Evolutionary conservation across 176 grass and related monocot genomes (phyloP), one percentile per base, ranked within the genome.

Genomic region (Carex kokanica): DNA sequence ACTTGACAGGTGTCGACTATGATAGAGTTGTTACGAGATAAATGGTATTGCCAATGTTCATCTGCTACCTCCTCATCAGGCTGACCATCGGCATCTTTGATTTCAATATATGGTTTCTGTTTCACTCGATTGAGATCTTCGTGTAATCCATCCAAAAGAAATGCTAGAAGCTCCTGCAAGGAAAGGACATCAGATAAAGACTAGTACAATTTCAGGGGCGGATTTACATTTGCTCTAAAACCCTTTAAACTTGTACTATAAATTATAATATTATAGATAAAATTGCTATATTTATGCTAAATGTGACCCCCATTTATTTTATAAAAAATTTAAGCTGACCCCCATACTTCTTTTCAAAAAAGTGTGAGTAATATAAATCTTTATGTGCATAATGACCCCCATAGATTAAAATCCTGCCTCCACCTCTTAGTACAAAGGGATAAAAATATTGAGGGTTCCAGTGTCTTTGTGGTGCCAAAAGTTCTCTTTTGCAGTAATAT

Each of bases 1-100:
- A 99, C 93, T 90, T 99, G 96, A 83, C 96, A 99, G 56, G 92
- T 93, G 90, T 99, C 93, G 57, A 99, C 93, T 86, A 99, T 95
- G 69, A 99, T 91, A 17, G 96, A 99, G 84, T 95, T 90, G 90
- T 99, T 99, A 82, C 96, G 89, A 79, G 93, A 90, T 86, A 99
- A 89, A 95, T 99, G 96, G 87, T 99, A 95, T 75, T 85, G 87
- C 96, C 96, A 95, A 49, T 93, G 90, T 82, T 95, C 91, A 81
- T 99, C 93, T 65, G 93, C 93, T 0, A 99, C 93, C 75, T 99
- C 91, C 86, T 91, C 91, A 91, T 93, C 96, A 10, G 91, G 86
- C 68, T 86, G 88, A 29, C 85, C 91, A 87, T 91, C 86, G 73
- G 89, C 85, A 93, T 99, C 91, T 68, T 95, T 95, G 63, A 84